phyloP scores from a whole-genome alignment of 495 filamentous ascomycete genomes.

The Penicillium arizonense region DNA sequence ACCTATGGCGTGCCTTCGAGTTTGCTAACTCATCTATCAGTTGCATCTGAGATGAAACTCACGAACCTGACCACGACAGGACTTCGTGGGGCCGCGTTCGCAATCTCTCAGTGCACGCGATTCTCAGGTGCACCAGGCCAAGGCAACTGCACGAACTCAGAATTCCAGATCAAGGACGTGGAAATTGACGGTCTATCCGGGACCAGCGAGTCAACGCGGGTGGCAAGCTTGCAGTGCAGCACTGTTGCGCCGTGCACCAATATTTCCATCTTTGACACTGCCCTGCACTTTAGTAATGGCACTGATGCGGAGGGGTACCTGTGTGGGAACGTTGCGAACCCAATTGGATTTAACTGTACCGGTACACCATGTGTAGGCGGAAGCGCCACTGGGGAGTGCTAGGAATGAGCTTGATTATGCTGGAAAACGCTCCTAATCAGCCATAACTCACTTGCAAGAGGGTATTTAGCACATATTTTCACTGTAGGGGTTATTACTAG shows the following conservation, averaged over 20 bases:
- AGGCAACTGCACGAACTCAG: constrained; percentile 37
- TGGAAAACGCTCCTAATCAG: no score
- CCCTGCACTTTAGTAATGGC: constrained; percentile 20
- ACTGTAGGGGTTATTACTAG: no score
- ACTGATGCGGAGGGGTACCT: constrained; percentile 26
- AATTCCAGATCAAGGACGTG: constrained; percentile 35
- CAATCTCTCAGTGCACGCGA: constrained; percentile 40
- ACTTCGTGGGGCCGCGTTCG: constrained; percentile 27
- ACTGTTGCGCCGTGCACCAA: constrained; percentile 33
- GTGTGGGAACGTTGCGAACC: constrained; percentile 33
- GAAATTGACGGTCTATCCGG: constrained; percentile 22
- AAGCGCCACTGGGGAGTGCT: constrained; percentile 33
- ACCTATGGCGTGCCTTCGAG: not conserved
- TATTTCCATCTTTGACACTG: constrained; percentile 22
- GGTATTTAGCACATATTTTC: no score
- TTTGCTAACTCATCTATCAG: not conserved
- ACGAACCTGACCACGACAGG: constrained; percentile 21
- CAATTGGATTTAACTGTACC: constrained; percentile 35
- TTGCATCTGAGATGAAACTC: constrained; percentile 25
- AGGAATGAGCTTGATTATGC: not conserved
- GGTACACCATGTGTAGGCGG: constrained; percentile 28
- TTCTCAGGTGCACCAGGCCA: constrained; percentile 31
- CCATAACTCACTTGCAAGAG: no score
- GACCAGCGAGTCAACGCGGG: constrained; percentile 20
- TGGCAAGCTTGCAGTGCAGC: constrained; percentile 37